These are phyloP conservation scores for Coemansia sp. DNA, from an alignment of 192 early-diverging fungal genomes.

Conservation along the genomic window DNA sequence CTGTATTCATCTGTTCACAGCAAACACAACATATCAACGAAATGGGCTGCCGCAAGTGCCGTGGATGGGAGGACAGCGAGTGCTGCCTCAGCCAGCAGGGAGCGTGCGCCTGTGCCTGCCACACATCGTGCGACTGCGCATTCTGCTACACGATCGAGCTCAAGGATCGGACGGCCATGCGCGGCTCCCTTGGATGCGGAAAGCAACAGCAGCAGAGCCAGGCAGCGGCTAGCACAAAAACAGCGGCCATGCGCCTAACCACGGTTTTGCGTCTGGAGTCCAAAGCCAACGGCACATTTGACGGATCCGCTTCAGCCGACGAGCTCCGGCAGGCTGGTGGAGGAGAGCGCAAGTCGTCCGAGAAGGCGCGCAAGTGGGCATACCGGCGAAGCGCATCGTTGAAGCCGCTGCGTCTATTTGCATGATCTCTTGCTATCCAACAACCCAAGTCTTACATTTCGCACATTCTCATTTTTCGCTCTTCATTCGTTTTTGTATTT, in stretches of 20 bases:
- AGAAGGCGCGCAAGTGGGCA: constrained; percentile 14
- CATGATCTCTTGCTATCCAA: neutral
- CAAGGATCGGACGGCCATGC: constrained; percentile 12
- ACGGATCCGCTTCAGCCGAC: neutral
- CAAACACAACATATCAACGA: neutral
- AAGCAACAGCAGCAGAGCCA: neutral
- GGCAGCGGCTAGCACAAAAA: neutral
- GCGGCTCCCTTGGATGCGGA: no score
- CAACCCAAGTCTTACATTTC: neutral
- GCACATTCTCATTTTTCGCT: neutral
- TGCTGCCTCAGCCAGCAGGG: constrained; percentile 42
- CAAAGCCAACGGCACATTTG: neutral
- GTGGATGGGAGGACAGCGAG: constrained; percentile 48
- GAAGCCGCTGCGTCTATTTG: constrained; percentile 28
- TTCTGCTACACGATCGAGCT: constrained; percentile 29
- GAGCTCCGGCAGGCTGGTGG: neutral
- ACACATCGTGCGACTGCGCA: constrained; percentile 38
- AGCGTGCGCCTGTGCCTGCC: constrained; percentile 27
- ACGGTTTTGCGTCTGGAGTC: constrained; percentile 12
- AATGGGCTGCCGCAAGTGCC: constrained; percentile 48
- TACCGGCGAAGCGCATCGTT: constrained; percentile 16
- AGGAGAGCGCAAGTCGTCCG: constrained; percentile 2
- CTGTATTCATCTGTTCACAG: neutral
- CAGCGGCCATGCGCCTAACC: constrained; percentile 8
- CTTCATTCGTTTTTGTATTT: neutral